Conservation (phyloP, 805 yeast genomes). For the Citeromyces matritensis region DNA sequence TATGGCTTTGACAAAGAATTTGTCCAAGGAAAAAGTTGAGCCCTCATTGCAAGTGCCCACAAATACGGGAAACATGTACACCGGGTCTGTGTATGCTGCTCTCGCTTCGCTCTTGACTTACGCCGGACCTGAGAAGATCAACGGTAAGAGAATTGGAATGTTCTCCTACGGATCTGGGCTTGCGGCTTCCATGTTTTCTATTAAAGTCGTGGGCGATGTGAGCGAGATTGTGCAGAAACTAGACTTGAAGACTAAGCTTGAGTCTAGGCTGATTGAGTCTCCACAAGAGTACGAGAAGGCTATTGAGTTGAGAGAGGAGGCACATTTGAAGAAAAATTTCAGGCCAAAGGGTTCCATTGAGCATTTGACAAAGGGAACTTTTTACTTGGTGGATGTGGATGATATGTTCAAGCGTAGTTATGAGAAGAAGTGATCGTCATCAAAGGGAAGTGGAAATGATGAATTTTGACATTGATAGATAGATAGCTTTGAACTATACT, state of each 20-base stretch:
- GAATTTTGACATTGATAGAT: not conserved
- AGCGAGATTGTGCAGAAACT: slow-evolving; percentile 46
- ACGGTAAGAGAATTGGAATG: slow-evolving; percentile 74
- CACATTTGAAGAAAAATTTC: slow-evolving; percentile 70
- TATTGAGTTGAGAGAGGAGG: slow-evolving; percentile 73
- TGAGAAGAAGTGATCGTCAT: slow-evolving; percentile 52
- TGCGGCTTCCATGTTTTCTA: slow-evolving; percentile 80
- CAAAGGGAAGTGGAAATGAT: slow-evolving; percentile 1
- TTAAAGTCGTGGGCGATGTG: slow-evolving; percentile 70
- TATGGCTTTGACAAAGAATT: slow-evolving; percentile 59
- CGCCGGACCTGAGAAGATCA: slow-evolving; percentile 60
- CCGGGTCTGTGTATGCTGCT: slow-evolving; percentile 85
- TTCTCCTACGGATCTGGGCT: slow-evolving; percentile 98
- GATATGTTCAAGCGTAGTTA: slow-evolving; percentile 82
- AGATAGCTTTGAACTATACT: not conserved
- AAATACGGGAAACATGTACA: slow-evolving; percentile 96
- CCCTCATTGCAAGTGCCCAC: slow-evolving; percentile 84
- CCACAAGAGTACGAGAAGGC: slow-evolving; percentile 79
- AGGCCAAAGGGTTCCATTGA: slow-evolving; percentile 73
- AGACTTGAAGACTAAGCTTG: slow-evolving; percentile 53
- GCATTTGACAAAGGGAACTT: slow-evolving; percentile 56
- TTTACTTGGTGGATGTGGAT: slow-evolving; percentile 72
- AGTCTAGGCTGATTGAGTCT: slow-evolving; percentile 44
- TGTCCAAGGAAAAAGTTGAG: slow-evolving; percentile 49
- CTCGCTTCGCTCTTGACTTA: slow-evolving; percentile 67